phyloP scores from a whole-genome alignment of 495 filamentous ascomycete species.

The Penicillium cinerascens region DNA sequence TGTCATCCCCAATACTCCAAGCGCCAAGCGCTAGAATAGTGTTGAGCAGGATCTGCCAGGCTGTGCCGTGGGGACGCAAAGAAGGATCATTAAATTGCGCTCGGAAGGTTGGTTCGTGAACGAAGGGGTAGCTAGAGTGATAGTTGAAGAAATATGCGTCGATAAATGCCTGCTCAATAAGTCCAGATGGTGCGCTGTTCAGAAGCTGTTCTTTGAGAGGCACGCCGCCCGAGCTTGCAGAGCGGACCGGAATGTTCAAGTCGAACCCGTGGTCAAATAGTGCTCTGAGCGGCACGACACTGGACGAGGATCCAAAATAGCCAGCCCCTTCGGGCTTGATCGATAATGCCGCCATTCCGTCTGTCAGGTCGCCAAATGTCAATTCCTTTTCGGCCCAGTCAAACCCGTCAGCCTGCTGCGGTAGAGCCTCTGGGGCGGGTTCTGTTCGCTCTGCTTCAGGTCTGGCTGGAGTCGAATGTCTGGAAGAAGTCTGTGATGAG shows the following conservation, averaged over 20 bases:
- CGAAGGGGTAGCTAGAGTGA: conserved; percentile 52
- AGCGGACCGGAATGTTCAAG: conserved; percentile 38
- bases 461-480: conserved; percentile 38
- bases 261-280: conserved; percentile 47
- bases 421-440: conserved; percentile 42
- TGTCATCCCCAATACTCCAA: conserved; percentile 49
- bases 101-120: conserved; percentile 53
- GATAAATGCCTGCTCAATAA: conserved; percentile 46
- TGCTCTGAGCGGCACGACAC: conserved; percentile 44
- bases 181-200: conserved; percentile 40
- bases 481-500: conserved; percentile 39
- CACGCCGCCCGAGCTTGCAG: conserved; percentile 31
- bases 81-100: conserved; percentile 53
- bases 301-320: conserved; percentile 48
- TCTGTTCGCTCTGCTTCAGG: conserved; percentile 37
- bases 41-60: conserved; percentile 53
- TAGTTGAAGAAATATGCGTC: conserved; percentile 53
- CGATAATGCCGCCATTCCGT: conserved; percentile 53
- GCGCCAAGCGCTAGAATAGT: conserved; percentile 51
- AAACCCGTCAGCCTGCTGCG: conserved; percentile 50
- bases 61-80: conserved; percentile 43
- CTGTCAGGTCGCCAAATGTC: conserved; percentile 42
- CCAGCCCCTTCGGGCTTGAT: conserved; percentile 48
- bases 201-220: conserved; percentile 42
- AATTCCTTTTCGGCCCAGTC: conserved; percentile 51